A percentile compares a stretch with the other conserved stretches of the same genome.
phyloP scores from a whole-genome alignment of 2,329 filamentous ascomycete species.

The Cytospora piceae region DNA sequence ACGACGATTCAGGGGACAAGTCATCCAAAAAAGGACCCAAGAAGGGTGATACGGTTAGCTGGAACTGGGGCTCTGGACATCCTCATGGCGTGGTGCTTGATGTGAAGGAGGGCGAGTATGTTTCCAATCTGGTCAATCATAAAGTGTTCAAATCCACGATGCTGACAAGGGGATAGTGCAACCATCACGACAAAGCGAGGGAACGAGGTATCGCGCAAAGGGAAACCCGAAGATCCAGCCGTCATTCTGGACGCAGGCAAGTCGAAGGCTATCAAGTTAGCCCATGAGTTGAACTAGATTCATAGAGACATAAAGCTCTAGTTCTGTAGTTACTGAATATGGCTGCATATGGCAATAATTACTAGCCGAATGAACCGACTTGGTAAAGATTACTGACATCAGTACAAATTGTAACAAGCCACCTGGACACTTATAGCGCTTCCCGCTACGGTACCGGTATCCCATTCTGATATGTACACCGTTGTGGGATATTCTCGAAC shows the following conservation, averaged over 20 bases:
- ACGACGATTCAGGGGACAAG: conserved; percentile 26
- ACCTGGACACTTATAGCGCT: too few species aligned
- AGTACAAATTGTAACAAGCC: too few species aligned
- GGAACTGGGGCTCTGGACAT: conserved; percentile 51
- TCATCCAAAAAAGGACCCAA: conserved; percentile 27
- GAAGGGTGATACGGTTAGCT: conserved; percentile 48
- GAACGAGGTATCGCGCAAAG: conserved; percentile 46
- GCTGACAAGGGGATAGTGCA: conserved; percentile 35
- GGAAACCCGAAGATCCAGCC: conserved; percentile 46
- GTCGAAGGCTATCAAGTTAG: conserved; percentile 47
- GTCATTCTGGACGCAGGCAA: conserved; percentile 49
- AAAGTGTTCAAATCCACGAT: not conserved
- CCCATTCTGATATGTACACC: too few species aligned
- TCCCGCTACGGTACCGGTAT: too few species aligned
- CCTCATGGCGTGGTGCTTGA: conserved; percentile 50
- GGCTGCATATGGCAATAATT: too few species aligned
- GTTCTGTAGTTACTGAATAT: too few species aligned
- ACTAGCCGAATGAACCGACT: not conserved
- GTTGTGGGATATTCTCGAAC: too few species aligned
- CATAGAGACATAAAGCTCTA: not conserved
- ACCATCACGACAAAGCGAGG: conserved; percentile 47
- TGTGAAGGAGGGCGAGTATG: conserved; percentile 48
- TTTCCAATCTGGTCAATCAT: not conserved
- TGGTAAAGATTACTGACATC: too few species aligned
- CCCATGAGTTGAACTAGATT: conserved; percentile 44